phyloP scores from a whole-genome alignment of 345 rosid species.

The Gossypium mustelinum region DNA sequence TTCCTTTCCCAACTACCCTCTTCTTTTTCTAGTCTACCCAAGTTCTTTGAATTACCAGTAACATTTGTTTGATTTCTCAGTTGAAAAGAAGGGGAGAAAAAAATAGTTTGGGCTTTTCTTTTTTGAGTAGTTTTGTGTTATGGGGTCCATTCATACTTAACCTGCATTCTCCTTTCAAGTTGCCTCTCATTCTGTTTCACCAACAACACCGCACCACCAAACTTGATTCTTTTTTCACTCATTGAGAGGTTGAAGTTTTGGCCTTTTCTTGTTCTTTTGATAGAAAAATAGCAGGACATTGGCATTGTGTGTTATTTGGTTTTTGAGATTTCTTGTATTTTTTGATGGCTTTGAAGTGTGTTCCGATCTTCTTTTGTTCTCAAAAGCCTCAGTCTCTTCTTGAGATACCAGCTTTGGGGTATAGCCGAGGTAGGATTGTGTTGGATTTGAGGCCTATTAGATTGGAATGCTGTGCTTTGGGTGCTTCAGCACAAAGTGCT shows the following conservation, averaged over 20 bases:
- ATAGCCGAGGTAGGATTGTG: conserved; percentile 32
- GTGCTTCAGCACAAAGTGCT: conserved; percentile 41
- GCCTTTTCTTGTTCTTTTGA: conserved; percentile 3
- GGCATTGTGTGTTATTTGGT: conserved; percentile 15
- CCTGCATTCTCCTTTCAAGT: conserved; percentile 13
- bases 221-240: conserved; percentile 5
- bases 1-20: conserved; percentile 32
- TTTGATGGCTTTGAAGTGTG: conserved; percentile 55
- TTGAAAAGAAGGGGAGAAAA: not conserved
- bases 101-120: not conserved
- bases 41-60: not conserved
- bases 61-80: not conserved
- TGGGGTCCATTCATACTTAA: conserved; percentile 19
- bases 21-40: not conserved
- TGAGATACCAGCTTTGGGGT: conserved; percentile 32
- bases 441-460: conserved; percentile 29
- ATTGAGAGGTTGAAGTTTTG: conserved; percentile 7
- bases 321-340: conserved; percentile 11
- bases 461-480: conserved; percentile 45
- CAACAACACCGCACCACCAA: conserved; percentile 22
- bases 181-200: conserved; percentile 28
- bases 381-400: conserved; percentile 29
- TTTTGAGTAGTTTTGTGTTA: not conserved
- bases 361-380: conserved; percentile 52
- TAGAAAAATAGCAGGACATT: conserved; percentile 1